These are phyloP conservation scores for Microbotryomycetes sp. DNA, from an alignment of 1,284 basidiomycete genomes.

Conservation along the genomic window DNA sequence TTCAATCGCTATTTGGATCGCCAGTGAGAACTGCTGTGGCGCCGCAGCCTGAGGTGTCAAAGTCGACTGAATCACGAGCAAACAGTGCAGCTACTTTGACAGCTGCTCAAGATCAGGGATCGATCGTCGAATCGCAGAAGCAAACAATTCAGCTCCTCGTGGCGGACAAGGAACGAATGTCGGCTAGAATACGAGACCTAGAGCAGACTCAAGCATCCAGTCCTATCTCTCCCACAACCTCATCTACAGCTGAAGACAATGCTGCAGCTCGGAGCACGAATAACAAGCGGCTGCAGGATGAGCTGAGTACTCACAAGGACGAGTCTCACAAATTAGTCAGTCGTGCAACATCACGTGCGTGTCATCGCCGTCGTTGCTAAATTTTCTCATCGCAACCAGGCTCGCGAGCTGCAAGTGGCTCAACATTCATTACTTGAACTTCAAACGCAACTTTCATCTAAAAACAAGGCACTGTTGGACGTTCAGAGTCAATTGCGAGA, in stretches of 20 bases:
- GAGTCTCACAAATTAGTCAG: neutral
- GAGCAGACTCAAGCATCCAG: too few relatives aligned
- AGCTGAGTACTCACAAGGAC: neutral
- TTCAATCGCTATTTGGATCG: too few relatives aligned
- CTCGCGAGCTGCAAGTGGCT: constrained; percentile 20
- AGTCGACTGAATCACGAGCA: too few relatives aligned
- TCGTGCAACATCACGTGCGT: neutral
- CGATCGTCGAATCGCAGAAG: constrained; percentile 13
- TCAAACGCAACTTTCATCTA: constrained; percentile 9
- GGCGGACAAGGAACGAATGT: constrained; percentile 17
- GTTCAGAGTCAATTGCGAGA: constrained; percentile 2
- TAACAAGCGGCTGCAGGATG: constrained; percentile 8
- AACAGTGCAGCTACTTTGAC: too few relatives aligned
- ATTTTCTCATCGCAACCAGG: constrained; percentile 2
- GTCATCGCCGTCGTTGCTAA: neutral
- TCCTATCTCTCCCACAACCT: too few relatives aligned
- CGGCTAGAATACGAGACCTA: constrained; percentile 15
- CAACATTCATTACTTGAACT: constrained; percentile 13
- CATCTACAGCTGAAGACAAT: too few relatives aligned
- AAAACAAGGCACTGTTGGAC: constrained; percentile 5
- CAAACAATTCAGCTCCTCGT: constrained; percentile 25
- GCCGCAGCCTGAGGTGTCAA: too few relatives aligned
- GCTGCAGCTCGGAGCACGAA: too few relatives aligned
- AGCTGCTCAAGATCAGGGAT: too few relatives aligned
- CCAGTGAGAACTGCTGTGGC: too few relatives aligned